Conservation (phyloP, 2,329 filamentous ascomycete genomes). For the Arthroderma sp. region DNA sequence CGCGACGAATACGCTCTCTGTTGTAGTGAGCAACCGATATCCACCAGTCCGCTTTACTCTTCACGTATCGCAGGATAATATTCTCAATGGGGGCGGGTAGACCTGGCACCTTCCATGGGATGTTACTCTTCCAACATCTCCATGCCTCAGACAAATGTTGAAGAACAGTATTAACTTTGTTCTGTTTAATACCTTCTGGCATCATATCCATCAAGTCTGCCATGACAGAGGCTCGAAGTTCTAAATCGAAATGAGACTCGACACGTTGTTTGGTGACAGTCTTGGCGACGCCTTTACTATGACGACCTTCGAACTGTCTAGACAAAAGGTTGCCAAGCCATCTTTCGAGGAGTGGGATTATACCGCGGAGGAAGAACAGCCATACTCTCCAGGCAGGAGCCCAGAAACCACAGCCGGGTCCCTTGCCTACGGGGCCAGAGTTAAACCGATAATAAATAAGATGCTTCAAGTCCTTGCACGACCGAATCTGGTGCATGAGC, state of each 20-base stretch:
- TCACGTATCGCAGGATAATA: slow-evolving; percentile 95
- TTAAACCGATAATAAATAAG: slow-evolving; percentile 99
- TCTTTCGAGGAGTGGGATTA: slow-evolving; percentile 88
- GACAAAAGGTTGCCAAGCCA: slow-evolving; percentile 96
- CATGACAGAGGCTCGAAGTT: slow-evolving; percentile 96
- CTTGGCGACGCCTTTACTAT: slow-evolving; percentile 98
- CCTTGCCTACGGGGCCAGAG: slow-evolving; percentile 89
- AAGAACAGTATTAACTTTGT: slow-evolving; percentile 95
- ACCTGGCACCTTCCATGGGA: slow-evolving; percentile 97
- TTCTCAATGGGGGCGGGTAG: slow-evolving; percentile 95
- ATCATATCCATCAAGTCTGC: slow-evolving; percentile 99
- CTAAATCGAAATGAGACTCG: slow-evolving; percentile 94
- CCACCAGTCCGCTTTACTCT: slow-evolving; percentile 99
- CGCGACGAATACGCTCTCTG: slow-evolving; percentile 86
- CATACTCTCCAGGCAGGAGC: slow-evolving; percentile 96
- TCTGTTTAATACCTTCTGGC: slow-evolving; percentile 98
- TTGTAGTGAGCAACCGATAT: slow-evolving; percentile 99
- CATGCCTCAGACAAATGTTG: slow-evolving; percentile 97
- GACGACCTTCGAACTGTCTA: slow-evolving; percentile 92
- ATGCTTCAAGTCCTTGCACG: slow-evolving; percentile 98
- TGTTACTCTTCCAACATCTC: slow-evolving; percentile 99
- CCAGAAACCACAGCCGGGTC: slow-evolving; percentile 97
- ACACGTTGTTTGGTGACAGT: slow-evolving; percentile 98
- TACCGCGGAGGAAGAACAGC: slow-evolving; percentile 98
- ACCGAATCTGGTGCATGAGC: slow-evolving; percentile 98